Evolutionary conservation across 106 monocot genomes (phyloP), one percentile per base, ranked within the genome.

Genomic region (Chionographis japonica): DNA sequence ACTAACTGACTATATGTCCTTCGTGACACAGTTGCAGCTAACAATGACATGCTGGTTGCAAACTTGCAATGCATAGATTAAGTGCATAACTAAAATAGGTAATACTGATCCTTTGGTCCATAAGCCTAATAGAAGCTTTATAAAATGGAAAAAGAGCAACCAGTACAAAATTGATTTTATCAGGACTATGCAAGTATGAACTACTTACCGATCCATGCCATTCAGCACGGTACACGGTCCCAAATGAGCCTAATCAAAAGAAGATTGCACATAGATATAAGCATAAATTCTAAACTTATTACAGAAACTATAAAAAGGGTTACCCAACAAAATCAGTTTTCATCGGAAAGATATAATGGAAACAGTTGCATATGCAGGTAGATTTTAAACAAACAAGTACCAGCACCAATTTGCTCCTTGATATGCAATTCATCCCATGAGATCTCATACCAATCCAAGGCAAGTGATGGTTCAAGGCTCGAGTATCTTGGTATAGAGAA

Each of bases 151-250:
- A 27, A 27, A 27, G 27, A 27, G 27, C 0, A 27, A 27, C 27
- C 27, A 27, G 27, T 27, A 27, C 27, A 27, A 27, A 27, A 27
- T 27, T 27, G 27, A 46, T 46, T 6, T 46, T 46, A 46, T 46
- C 35, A 71, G 16, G 7, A 68, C 7, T 17, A 16, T 20, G 16
- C 8, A 14, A 60, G 37, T 10, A 43, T 60, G 13, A 57, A 35
- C 1, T 65, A 74, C 81, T 71, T 72, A 91, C 91, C 37, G 91
- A 91, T 77, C 84, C 87, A 87, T 91, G 78, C 91, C 91, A 91
- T 72, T 91, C 87, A 42, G 91, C 91, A 78, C 76, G 91, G 66
- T 87, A 88, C 20, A 91, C 91, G 4, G 87, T 85, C 8, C 91
- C 91, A 84, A 91, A 91, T 52, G 91, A 91, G 66, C 91, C 91